These are phyloP conservation scores for Nowakowskiella sp. DNA, from an alignment of 192 early-diverging fungal species.

Conservation along the genomic window DNA sequence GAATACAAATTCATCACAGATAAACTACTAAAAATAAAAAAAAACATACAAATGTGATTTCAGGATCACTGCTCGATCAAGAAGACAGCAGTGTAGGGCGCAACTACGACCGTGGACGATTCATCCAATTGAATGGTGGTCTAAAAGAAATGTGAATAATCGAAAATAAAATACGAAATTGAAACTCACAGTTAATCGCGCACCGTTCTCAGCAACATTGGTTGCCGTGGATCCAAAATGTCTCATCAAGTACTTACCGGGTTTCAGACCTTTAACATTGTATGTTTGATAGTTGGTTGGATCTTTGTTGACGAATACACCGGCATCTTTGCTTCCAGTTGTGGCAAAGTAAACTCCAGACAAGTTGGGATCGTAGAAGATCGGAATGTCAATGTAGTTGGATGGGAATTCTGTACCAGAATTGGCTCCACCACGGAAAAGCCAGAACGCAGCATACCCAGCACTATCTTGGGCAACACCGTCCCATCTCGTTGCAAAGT, in stretches of 20 bases:
- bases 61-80: no score
- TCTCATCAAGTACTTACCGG: background rate
- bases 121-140: no score
- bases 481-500: background rate
- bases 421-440: background rate
- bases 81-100: no score
- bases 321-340: background rate
- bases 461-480: background rate
- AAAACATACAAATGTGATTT: no score
- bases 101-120: no score
- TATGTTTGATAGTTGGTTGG: slow-evolving; percentile 1
- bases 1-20: no score
- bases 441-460: background rate
- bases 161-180: no score
- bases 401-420: slow-evolving; percentile 3
- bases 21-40: no score
- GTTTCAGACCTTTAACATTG: background rate
- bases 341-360: slow-evolving; percentile 1
- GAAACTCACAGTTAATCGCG: background rate
- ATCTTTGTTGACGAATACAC: slow-evolving; percentile 1
- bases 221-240: background rate
- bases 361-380: background rate
- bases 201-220: background rate
- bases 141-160: no score
- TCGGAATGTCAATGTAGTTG: background rate